These are phyloP conservation scores for Tanacetum coccineum DNA, from an alignment of 129 eudicot species.

Conservation along the genomic window DNA sequence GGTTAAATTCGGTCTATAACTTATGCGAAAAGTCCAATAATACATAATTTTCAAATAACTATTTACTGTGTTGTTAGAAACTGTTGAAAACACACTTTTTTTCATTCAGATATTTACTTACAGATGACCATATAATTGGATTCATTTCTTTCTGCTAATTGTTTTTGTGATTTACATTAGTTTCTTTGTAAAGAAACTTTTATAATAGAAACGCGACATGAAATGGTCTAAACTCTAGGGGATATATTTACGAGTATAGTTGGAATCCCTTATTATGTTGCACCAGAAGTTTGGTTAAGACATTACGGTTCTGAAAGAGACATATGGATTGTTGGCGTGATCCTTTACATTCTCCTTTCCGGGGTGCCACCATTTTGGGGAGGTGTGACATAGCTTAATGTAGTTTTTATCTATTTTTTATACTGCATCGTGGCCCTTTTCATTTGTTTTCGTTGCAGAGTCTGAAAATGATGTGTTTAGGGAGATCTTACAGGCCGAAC, in stretches of 20 bases:
- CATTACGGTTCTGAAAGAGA: constrained; percentile 40
- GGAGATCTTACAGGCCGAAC: constrained; percentile 49
- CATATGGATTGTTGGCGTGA: constrained; percentile 34
- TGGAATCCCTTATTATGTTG: constrained; percentile 92
- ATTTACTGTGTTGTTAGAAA: too few relatives aligned
- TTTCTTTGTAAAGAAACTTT: too few relatives aligned
- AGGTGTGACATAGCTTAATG: constrained; percentile 32
- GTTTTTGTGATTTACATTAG: too few relatives aligned
- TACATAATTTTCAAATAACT: too few relatives aligned
- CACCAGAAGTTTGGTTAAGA: constrained; percentile 78
- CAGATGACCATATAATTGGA: too few relatives aligned
- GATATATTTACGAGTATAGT: constrained; percentile 29
- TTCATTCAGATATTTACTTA: too few relatives aligned
- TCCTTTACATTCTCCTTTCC: constrained; percentile 59
- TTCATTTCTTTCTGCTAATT: too few relatives aligned
- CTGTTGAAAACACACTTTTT: too few relatives aligned
- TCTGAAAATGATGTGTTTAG: too few relatives aligned
- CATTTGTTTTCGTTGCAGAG: constrained; percentile 36
- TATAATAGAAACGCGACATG: too few relatives aligned
- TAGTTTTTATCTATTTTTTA: constrained; percentile 2
- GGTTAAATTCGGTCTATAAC: too few relatives aligned
- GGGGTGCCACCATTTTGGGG: constrained; percentile 82
- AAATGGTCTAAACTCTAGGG: background rate
- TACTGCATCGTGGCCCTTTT: background rate
- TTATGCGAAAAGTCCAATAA: too few relatives aligned